phyloP scores from a whole-genome alignment of 176 grass and related monocot genomes.

The Panicum miliaceum region DNA sequence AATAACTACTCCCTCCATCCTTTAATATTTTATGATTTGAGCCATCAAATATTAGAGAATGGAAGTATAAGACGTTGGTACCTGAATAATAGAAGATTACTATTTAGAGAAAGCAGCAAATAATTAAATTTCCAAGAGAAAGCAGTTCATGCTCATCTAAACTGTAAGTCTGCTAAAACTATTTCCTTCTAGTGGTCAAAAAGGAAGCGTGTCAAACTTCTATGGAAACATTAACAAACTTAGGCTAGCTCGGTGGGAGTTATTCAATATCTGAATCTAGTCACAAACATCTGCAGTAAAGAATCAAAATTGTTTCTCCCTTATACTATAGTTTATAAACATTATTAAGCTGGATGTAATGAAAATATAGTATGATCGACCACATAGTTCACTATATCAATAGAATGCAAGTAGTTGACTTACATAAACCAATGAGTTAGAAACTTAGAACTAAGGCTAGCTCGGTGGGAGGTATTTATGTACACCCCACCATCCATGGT shows the following conservation, averaged over 20 bases:
- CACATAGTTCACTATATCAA: slow-evolving; percentile 18
- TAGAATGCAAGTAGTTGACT: slow-evolving; percentile 4
- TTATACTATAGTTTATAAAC: not conserved
- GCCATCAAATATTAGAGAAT: not conserved
- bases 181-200: not conserved
- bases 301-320: slow-evolving; percentile 34
- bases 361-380: slow-evolving; percentile 23
- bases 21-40: not conserved
- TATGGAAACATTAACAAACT: slow-evolving; percentile 3
- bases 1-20: slow-evolving; percentile 2
- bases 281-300: not conserved
- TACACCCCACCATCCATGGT: not conserved
- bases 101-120: not conserved
- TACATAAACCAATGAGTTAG: slow-evolving; percentile 23
- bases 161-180: not conserved
- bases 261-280: not conserved
- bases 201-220: not conserved
- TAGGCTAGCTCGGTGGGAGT: not conserved
- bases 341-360: not conserved
- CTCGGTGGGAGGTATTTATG: not conserved
- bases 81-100: not conserved
- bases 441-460: not conserved
- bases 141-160: not conserved
- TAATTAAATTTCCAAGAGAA: slow-evolving; percentile 21
- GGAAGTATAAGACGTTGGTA: not conserved